Base-by-base conservation (phyloP, 352 stramenopile species). In the Phytophthora vignae region DNA sequence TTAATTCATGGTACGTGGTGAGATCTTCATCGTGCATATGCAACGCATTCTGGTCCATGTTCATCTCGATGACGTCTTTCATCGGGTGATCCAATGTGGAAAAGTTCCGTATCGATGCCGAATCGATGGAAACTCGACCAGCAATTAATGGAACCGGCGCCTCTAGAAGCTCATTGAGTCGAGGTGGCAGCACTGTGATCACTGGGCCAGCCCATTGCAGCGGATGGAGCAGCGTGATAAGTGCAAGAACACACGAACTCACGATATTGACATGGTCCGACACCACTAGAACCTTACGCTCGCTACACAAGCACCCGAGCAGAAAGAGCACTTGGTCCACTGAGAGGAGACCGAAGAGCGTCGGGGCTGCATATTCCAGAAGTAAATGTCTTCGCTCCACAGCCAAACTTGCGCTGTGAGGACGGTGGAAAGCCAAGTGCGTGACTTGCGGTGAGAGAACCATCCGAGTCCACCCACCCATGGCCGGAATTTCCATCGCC, bases 281-380 rank as follows among this genome's bases (percentile, higher is more conserved):
- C 5, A 94, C 84, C 15, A 95, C 76, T 44, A 95, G 77, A 9
- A 95, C 82, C 71, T 93, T 94, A 33, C 79, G 74, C 61, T 95
- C 88, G 15, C 84, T 93, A 65, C 88, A 94, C 5, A 95, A 50
- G 59, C 82, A 93, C 0, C 88, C 87, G 11, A 94, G 67, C 12
- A 95, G 74, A 25, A 95, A 92, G 1, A 94, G 72, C 29, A 95
- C 83, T 61, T 94, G 88, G 52, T 95, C 88, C 10, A 95, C 76
- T 1, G 86, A 91, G 2, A 95, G 81, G 38, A 92, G 55, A 2
- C 85, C 84, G 60, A 95, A 94, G 2, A 94, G 77, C 36, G 81
- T 83, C 6, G 88, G 84, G 0, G 86, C 85, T 22, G 86, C 87
- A 40, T 93, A 95, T 56, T 95, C 85, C 3, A 95, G 59, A 12